Evolutionary conservation across 768 basidiomycete species (phyloP), one percentile per base, ranked within the genome.

Genomic region (Lactarius evosmus): DNA sequence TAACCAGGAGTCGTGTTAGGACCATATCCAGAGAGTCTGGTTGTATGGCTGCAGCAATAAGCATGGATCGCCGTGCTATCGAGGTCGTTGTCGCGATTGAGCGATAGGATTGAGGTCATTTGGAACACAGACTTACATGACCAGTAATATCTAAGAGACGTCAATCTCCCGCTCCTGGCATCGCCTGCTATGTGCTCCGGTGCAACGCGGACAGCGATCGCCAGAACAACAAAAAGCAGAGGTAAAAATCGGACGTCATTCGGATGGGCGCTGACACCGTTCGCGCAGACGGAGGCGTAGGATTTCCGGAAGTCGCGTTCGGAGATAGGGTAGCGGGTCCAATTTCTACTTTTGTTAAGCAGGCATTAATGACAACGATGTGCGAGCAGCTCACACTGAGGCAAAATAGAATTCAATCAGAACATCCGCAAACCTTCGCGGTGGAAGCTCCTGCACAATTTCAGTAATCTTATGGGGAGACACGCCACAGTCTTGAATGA

Each of bases 131-230:
- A 82, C 93, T 76, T 72, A 95, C 93, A 95, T 60, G 89, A 92
- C 95, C 95, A 98, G 72, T 97, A 96, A 78, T 93, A 96, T 65
- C 93, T 84, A 56, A 93, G 77, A 40, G 93, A 94, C 8, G 89
- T 93, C 30, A 93, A 78, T 71, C 90, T 82, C 58, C 90, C 80
- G 50, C 79, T 85, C 52, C 86, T 83, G 61, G 88, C 84, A 74
- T 94, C 91, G 1, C 93, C 93, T 34, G 81, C 89, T 69, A 96
- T 85, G 62, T 83, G 80, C 69, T 94, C 93, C 4, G 95, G 93
- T 3, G 94, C 91, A 29, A 96, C 78, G 66, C 94, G 79, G 16
- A 88, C 90, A 17, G 93, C 83, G 53, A 94, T 91, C 14, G 95
- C 94, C 40, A 98, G 79, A 1, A 96, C 91, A 49, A 95, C 93